These are phyloP conservation scores for Amanita rubescens DNA, from an alignment of 768 basidiomycete species.

Conservation along the genomic window DNA sequence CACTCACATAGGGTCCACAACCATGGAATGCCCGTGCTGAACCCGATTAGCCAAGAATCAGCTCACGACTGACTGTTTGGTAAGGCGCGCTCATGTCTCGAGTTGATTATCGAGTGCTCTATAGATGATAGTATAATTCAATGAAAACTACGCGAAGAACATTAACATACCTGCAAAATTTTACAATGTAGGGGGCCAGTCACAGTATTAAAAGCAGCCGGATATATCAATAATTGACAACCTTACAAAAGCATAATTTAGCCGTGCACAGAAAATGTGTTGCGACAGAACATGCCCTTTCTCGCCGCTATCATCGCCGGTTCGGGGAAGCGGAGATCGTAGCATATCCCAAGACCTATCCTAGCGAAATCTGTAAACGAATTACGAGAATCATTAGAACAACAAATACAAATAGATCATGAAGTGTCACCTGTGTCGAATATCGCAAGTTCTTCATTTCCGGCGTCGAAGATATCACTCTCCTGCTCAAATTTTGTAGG, in stretches of 20 bases:
- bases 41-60: neutral
- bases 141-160: neutral
- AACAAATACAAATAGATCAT: neutral
- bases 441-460: constrained; percentile 58
- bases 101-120: constrained; percentile 95
- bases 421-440: constrained; percentile 74
- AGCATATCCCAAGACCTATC: constrained; percentile 93
- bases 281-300: constrained; percentile 42
- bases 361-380: constrained; percentile 72
- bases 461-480: constrained; percentile 80
- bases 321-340: constrained; percentile 94
- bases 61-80: constrained; percentile 49
- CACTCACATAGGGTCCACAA: constrained; percentile 83
- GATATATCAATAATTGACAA: constrained; percentile 85
- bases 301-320: constrained; percentile 87
- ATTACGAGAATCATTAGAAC: neutral
- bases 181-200: constrained; percentile 98
- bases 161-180: constrained; percentile 62
- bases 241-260: constrained; percentile 35
- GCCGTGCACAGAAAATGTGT: too few species aligned
- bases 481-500: constrained; percentile 44
- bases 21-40: constrained; percentile 89
- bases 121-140: neutral
- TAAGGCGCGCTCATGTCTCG: constrained; percentile 76
- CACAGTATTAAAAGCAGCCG: constrained; percentile 91